Evolutionary conservation across 176 grass and related monocot genomes (phyloP).

Genomic region (Cenchrus americanus): DNA sequence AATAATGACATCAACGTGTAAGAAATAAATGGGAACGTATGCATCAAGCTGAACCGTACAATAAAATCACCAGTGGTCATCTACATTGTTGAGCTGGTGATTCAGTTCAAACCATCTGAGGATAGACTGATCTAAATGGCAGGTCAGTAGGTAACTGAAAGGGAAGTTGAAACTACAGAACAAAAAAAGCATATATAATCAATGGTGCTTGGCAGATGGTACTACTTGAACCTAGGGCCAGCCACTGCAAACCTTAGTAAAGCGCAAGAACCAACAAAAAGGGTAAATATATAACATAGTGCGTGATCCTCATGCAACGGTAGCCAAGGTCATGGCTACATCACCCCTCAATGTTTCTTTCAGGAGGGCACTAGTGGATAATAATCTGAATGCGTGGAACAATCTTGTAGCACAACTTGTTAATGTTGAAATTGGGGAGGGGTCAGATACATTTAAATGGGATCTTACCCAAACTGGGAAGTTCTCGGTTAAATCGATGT

Average conservation of each 20-base stretch:
- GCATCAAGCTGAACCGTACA: neutral
- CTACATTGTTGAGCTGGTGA: neutral
- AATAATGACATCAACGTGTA: neutral
- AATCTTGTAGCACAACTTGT: too few species aligned
- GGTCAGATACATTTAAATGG: too few species aligned
- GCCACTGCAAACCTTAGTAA: neutral
- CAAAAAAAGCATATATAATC: neutral
- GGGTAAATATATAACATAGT: too few species aligned
- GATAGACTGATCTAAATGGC: constrained; percentile 31
- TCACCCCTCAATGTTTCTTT: too few species aligned
- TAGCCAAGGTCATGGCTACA: too few species aligned
- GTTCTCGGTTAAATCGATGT: too few species aligned
- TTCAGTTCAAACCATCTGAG: neutral
- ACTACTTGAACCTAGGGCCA: constrained; percentile 18
- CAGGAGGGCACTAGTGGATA: too few species aligned
- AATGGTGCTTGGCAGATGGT: neutral
- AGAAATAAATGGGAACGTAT: neutral
- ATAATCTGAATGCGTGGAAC: too few species aligned
- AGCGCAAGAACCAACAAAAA: constrained; percentile 23
- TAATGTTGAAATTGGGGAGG: too few species aligned
- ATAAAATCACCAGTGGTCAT: neutral
- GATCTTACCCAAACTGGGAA: too few species aligned
- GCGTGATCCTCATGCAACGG: too few species aligned
- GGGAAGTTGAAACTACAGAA: neutral
- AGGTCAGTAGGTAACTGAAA: neutral